Percentiles rank a stretch among this genome's conserved stretches.
Evolutionary conservation across 495 filamentous ascomycete genomes (phyloP).

Genomic region (Bacidia gigantensis): DNA sequence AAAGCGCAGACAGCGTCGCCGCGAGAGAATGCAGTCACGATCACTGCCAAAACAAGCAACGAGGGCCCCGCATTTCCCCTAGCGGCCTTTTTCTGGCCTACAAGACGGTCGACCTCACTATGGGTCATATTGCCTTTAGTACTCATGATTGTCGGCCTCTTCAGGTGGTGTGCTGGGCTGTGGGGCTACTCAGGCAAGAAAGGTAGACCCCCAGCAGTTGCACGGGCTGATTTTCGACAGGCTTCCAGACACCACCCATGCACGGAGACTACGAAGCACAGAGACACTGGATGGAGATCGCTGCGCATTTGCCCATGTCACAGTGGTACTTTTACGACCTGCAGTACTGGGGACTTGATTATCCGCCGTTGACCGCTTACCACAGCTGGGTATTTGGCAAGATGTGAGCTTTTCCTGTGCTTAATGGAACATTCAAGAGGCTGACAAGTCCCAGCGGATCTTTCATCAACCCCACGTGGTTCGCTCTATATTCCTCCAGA

Average conservation of each 20-base stretch:
- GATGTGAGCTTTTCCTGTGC: slow-evolving; percentile 37
- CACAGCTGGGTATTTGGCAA: slow-evolving; percentile 90
- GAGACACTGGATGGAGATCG: slow-evolving; percentile 97
- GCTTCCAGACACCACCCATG: slow-evolving; percentile 72
- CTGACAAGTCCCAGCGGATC: slow-evolving; percentile 40
- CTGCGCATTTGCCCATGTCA: slow-evolving; percentile 70
- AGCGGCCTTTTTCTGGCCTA: slow-evolving; percentile 83
- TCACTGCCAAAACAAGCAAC: slow-evolving; percentile 28
- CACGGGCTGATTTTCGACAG: slow-evolving; percentile 30
- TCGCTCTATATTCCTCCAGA: slow-evolving; percentile 72
- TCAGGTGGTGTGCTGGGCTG: slow-evolving; percentile 79
- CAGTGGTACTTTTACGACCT: slow-evolving; percentile 97
- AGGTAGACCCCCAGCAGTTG: neutral
- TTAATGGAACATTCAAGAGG: neutral
- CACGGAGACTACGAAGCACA: slow-evolving; percentile 96
- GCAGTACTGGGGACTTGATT: slow-evolving; percentile 95
- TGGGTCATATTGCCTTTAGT: slow-evolving; percentile 83
- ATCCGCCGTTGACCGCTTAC: slow-evolving; percentile 93
- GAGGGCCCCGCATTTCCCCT: slow-evolving; percentile 63
- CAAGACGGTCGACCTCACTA: slow-evolving; percentile 70
- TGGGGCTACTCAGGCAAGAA: slow-evolving; percentile 84
- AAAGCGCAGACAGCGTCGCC: slow-evolving; percentile 29
- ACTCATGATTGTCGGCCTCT: slow-evolving; percentile 79
- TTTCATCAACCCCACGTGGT: slow-evolving; percentile 70
- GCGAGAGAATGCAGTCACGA: slow-evolving; percentile 37